These are phyloP conservation scores for Aureobasidium sp. DNA, from an alignment of 2,329 filamentous ascomycete genomes.

Conservation along the genomic window DNA sequence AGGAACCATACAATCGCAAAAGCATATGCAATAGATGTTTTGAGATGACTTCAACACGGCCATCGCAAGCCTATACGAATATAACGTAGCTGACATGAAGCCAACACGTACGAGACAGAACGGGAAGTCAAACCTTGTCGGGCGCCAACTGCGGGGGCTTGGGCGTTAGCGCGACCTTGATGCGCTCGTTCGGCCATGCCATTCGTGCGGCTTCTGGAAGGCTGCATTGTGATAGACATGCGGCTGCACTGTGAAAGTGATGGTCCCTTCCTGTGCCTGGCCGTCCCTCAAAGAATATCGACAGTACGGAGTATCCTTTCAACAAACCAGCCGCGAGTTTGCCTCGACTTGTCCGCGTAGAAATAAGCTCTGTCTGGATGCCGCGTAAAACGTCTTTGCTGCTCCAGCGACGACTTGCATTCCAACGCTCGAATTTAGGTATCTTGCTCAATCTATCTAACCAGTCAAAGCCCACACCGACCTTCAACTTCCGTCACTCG, in stretches of 20 bases:
- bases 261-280: constrained; percentile 5
- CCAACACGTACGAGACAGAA: background rate
- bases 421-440: constrained; percentile 1
- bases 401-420: constrained; percentile 4
- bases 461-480: background rate
- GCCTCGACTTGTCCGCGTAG: background rate
- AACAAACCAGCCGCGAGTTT: background rate
- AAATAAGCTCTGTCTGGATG: background rate
- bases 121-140: background rate
- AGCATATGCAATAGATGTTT: background rate
- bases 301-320: background rate
- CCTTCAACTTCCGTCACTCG: background rate
- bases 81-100: background rate
- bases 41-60: no score
- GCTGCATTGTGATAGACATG: background rate
- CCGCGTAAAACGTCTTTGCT: background rate
- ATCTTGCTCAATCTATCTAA: background rate
- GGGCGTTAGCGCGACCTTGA: background rate
- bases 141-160: constrained; percentile 1
- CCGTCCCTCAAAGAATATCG: background rate
- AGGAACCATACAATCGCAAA: background rate
- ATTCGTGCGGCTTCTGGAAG: constrained; percentile 1
- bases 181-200: background rate
- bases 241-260: background rate
- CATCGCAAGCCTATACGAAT: no score